A percentile compares a stretch with the other conserved stretches of the same genome.
Evolutionary conservation across 164 flowering plant species (phyloP).

Genomic region (Umbellularia californica): DNA sequence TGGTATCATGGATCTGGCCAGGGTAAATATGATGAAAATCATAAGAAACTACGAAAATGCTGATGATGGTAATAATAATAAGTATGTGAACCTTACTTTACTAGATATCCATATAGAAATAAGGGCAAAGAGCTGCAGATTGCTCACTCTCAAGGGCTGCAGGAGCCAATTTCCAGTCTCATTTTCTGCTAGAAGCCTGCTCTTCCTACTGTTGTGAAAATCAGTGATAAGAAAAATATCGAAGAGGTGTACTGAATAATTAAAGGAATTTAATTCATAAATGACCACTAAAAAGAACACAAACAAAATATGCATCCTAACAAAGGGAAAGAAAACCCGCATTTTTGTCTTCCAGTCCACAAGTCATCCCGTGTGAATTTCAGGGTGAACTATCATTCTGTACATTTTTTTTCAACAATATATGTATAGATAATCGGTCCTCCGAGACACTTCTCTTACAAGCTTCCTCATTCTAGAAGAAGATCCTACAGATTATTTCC

Average conservation of each 20-base stretch:
- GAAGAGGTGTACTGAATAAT: neutral
- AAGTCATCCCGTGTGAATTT: no score
- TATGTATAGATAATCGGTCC: no score
- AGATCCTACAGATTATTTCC: neutral
- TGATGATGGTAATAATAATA: neutral
- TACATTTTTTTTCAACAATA: no score
- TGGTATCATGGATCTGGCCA: constrained; percentile 54
- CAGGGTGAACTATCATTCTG: no score
- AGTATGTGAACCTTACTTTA: constrained; percentile 11
- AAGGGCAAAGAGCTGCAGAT: constrained; percentile 72
- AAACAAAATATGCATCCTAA: no score
- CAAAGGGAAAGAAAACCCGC: no score
- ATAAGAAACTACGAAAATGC: neutral
- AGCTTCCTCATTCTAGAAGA: neutral
- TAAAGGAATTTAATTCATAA: no score
- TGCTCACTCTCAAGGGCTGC: constrained; percentile 56
- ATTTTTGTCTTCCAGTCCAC: no score
- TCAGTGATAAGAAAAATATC: neutral
- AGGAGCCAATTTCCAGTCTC: constrained; percentile 46
- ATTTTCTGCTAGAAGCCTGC: constrained; percentile 15
- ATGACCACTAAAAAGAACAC: no score
- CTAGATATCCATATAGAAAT: constrained; percentile 19
- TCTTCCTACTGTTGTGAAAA: constrained; percentile 3
- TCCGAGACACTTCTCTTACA: neutral
- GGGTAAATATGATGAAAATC: neutral